Percentiles rank a stretch among this genome's conserved stretches.
These are phyloP conservation scores for Colletotrichum tropicale DNA, from an alignment of 2,329 filamentous ascomycete species.

Conservation along the genomic window DNA sequence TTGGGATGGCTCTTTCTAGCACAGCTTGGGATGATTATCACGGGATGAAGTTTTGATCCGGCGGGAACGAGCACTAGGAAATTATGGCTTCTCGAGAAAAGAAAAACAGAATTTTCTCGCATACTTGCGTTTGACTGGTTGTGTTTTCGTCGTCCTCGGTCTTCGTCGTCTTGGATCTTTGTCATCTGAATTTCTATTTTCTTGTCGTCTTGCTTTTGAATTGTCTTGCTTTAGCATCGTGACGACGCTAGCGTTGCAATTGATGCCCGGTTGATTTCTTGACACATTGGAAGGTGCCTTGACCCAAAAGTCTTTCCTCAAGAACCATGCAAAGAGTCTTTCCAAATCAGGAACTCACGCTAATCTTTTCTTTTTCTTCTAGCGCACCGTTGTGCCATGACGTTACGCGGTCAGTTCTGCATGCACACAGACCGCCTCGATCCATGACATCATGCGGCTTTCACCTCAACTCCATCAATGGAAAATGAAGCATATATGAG, in stretches of 20 bases:
- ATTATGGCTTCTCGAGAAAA: neutral
- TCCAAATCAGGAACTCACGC: neutral
- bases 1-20: neutral
- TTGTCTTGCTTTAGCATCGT: neutral
- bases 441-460: neutral
- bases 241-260: neutral
- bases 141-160: neutral
- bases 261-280: neutral
- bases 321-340: neutral
- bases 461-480: neutral
- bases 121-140: neutral
- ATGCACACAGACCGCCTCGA: neutral
- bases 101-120: neutral
- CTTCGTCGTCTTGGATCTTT: neutral
- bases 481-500: neutral
- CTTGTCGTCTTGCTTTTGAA: neutral
- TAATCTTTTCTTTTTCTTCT: neutral
- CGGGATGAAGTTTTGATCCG: neutral
- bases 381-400: neutral
- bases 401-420: neutral
- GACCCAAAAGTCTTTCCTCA: neutral
- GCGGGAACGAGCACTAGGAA: neutral
- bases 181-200: accelerated
- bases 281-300: neutral
- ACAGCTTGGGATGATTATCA: neutral